These are phyloP conservation scores for Neobulgaria alba DNA, from an alignment of 2,329 filamentous ascomycete species.

Conservation along the genomic window DNA sequence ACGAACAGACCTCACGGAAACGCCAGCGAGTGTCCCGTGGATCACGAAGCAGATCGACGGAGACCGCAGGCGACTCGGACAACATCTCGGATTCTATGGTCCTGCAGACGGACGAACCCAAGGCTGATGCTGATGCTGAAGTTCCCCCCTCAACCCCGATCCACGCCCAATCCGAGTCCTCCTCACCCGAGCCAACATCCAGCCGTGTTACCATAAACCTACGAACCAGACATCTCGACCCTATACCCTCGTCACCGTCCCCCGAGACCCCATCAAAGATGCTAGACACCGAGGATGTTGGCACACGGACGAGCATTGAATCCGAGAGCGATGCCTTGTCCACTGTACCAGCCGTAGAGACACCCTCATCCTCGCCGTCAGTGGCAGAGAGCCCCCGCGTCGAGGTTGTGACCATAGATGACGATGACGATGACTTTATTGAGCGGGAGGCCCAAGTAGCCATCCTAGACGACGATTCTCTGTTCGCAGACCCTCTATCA, in stretches of 20 bases:
- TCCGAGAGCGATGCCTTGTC: conserved; percentile 26
- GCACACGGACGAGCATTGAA: conserved; percentile 22
- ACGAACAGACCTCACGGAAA: conserved; percentile 44
- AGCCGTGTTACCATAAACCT: conserved; percentile 55
- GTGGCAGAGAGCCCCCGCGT: conserved; percentile 24
- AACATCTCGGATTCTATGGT: conserved; percentile 12
- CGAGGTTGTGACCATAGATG: conserved; percentile 21
- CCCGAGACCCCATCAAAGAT: conserved; percentile 30
- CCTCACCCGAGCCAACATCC: conserved; percentile 37
- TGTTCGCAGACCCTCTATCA: conserved; percentile 34
- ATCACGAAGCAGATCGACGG: conserved; percentile 45
- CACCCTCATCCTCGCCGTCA: conserved; percentile 26
- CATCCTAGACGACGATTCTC: conserved; percentile 24
- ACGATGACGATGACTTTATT: conserved; percentile 22
- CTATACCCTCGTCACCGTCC: conserved; percentile 36
- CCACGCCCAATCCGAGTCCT: conserved; percentile 26
- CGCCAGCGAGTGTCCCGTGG: conserved; percentile 51
- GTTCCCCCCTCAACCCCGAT: conserved; percentile 25
- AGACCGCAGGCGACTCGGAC: conserved; percentile 25
- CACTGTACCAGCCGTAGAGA: conserved; percentile 23
- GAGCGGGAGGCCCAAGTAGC: conserved; percentile 21
- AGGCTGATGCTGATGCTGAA: conserved; percentile 29
- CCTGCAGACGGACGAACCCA: conserved; percentile 8
- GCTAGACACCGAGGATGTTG: conserved; percentile 12
- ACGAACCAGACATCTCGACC: conserved; percentile 38